These are phyloP conservation scores for Diaporthe australafricana DNA, from an alignment of 2,329 filamentous ascomycete species.

Conservation along the genomic window DNA sequence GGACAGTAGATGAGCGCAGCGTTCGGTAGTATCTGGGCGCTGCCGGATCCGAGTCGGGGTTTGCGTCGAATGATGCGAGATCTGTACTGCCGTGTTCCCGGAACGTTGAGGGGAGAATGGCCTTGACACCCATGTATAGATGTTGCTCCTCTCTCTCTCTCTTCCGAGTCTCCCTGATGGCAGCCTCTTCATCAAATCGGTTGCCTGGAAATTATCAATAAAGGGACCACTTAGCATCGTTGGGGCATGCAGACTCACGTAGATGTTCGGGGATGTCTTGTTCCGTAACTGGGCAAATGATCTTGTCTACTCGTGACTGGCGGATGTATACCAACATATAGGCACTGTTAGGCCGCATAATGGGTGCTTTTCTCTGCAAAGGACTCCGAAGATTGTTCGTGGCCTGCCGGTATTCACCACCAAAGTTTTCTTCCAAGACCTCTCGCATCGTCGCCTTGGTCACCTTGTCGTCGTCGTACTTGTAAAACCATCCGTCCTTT, in stretches of 20 bases:
- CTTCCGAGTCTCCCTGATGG: conserved; percentile 77
- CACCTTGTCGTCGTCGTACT: conserved; percentile 96
- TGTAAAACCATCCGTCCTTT: conserved; percentile 95
- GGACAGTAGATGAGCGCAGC: conserved; percentile 79
- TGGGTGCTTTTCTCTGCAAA: conserved; percentile 66
- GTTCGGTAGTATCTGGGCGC: conserved; percentile 80
- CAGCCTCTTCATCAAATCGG: conserved; percentile 85
- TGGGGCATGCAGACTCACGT: conserved; percentile 59
- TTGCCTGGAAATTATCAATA: conserved; percentile 61
- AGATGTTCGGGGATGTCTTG: conserved; percentile 86
- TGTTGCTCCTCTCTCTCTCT: conserved; percentile 96
- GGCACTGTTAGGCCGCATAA: conserved; percentile 81
- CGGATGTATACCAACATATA: conserved; percentile 99
- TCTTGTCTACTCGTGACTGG: conserved; percentile 83
- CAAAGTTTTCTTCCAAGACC: conserved; percentile 96
- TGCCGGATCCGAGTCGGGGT: conserved; percentile 68
- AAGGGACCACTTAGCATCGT: conserved; percentile 5
- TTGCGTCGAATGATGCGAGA: conserved; percentile 75
- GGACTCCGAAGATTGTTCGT: conserved; percentile 59
- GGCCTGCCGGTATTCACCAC: conserved; percentile 79
- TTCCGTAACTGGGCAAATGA: conserved; percentile 81
- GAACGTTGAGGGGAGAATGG: conserved; percentile 87
- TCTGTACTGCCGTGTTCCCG: conserved; percentile 86
- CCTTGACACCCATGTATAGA: conserved; percentile 86
- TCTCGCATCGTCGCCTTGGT: conserved; percentile 93